These are phyloP conservation scores for Phaeotremella fagi DNA, from an alignment of 768 basidiomycete species.

Conservation along the genomic window DNA sequence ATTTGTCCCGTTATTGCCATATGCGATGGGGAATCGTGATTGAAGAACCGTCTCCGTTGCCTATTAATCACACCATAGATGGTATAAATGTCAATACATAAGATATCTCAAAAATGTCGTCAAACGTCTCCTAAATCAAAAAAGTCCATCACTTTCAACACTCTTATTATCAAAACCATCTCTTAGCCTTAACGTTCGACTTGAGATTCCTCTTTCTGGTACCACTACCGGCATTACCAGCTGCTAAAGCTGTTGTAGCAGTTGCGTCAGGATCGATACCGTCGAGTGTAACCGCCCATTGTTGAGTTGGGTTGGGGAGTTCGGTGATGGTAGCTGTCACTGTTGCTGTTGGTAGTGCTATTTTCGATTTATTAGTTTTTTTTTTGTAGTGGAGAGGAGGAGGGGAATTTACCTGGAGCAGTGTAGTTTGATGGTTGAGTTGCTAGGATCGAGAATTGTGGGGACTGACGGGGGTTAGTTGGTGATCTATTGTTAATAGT, in stretches of 20 bases:
- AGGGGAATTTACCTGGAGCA: slow-evolving; percentile 10
- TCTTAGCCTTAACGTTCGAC: neutral
- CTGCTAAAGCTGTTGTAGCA: slow-evolving; percentile 7
- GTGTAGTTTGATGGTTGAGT: slow-evolving; percentile 41
- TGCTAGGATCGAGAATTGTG: slow-evolving; percentile 40
- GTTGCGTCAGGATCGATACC: slow-evolving; percentile 42
- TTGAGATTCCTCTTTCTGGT: neutral
- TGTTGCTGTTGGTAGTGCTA: slow-evolving; percentile 35
- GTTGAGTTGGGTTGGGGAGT: slow-evolving; percentile 43
- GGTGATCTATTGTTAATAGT: neutral
- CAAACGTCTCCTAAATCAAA: too few relatives aligned
- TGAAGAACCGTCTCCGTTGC: too few relatives aligned
- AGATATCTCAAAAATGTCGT: too few relatives aligned
- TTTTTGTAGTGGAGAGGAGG: slow-evolving; percentile 4
- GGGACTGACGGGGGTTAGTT: slow-evolving; percentile 14
- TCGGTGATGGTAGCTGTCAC: slow-evolving; percentile 38
- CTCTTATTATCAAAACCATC: neutral
- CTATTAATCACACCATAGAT: too few relatives aligned
- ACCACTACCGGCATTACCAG: slow-evolving; percentile 33
- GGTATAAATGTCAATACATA: too few relatives aligned
- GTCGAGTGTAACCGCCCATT: slow-evolving; percentile 43
- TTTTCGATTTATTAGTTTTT: too few relatives aligned
- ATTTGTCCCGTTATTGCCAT: too few relatives aligned
- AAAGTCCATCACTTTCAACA: too few relatives aligned
- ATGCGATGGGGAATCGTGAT: too few relatives aligned